Conservation (phyloP, 441 rosid species). For the Mallotus repandus region DNA sequence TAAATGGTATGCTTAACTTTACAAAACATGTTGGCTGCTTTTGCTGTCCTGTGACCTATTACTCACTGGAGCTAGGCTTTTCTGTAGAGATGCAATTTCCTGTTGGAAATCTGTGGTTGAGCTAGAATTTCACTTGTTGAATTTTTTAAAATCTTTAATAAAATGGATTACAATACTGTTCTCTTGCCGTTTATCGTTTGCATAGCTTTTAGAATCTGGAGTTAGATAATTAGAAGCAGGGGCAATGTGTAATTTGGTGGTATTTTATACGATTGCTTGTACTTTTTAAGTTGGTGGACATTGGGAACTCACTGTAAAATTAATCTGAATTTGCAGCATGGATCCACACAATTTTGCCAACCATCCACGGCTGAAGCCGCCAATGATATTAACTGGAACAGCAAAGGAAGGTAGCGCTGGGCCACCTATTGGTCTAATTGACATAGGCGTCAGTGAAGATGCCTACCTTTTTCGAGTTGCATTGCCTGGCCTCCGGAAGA, state of each 20-base stretch:
- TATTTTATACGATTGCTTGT: background rate
- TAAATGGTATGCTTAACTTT: background rate
- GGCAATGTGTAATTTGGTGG: background rate
- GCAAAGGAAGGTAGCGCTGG: conserved; percentile 50
- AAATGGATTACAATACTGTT: background rate
- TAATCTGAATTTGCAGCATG: conserved; percentile 29
- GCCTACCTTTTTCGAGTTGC: conserved; percentile 76
- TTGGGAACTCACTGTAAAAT: background rate
- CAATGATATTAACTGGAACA: conserved; percentile 45
- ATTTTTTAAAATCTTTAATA: background rate
- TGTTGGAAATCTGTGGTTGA: background rate
- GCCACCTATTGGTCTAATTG: conserved; percentile 58
- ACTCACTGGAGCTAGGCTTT: background rate
- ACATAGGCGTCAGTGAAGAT: conserved; percentile 58
- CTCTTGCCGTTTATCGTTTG: no score
- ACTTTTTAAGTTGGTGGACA: background rate
- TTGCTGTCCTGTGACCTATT: background rate
- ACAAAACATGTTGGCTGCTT: background rate
- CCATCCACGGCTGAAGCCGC: conserved; percentile 40
- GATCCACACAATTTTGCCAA: conserved; percentile 17
- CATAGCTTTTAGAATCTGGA: background rate
- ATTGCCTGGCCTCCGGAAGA: conserved; percentile 58
- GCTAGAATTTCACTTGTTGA: background rate
- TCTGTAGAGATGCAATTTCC: background rate
- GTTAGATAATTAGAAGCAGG: background rate